These are phyloP conservation scores for Flaveria ramosissima DNA, from an alignment of 129 eudicot genomes.

Conservation along the genomic window DNA sequence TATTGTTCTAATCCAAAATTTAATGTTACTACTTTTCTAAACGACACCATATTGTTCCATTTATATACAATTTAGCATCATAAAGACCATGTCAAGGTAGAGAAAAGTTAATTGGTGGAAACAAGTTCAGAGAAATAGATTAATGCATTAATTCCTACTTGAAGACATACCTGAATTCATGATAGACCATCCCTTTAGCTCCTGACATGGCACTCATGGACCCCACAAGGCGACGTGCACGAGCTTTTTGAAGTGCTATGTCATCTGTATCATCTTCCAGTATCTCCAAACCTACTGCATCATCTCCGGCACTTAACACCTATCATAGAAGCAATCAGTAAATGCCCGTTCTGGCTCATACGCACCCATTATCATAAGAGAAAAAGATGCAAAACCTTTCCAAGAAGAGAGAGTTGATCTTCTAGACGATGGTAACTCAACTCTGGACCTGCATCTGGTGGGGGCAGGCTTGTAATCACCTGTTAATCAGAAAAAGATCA, in stretches of 20 bases:
- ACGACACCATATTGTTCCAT: not conserved
- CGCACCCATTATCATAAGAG: not conserved
- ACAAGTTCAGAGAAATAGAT: not conserved
- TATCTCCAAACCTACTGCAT: slow-evolving; percentile 70
- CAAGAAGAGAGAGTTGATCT: slow-evolving; percentile 73
- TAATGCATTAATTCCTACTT: not conserved
- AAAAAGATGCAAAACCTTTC: slow-evolving; percentile 46
- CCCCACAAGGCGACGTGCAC: slow-evolving; percentile 68
- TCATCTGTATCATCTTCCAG: slow-evolving; percentile 91
- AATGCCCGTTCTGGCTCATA: not conserved
- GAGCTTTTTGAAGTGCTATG: slow-evolving; percentile 76
- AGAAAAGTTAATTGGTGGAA: not conserved
- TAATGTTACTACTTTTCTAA: not conserved
- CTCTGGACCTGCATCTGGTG: slow-evolving; percentile 65
- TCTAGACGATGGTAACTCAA: slow-evolving; percentile 59
- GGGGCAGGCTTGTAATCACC: slow-evolving; percentile 90
- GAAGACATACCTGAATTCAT: slow-evolving; percentile 62
- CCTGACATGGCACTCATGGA: slow-evolving; percentile 95
- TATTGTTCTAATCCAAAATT: not conserved
- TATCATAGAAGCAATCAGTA: slow-evolving; percentile 24
- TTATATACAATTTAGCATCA: not conserved
- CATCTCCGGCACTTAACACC: slow-evolving; percentile 85
- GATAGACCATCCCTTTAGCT: slow-evolving; percentile 74
- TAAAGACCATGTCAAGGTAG: not conserved
- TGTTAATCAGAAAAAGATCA: slow-evolving; percentile 21